A percentile compares a stretch with the other conserved stretches of the same genome.
Conservation (phyloP, 192 early-diverging fungal species). For the Backusella tuberculispora region DNA sequence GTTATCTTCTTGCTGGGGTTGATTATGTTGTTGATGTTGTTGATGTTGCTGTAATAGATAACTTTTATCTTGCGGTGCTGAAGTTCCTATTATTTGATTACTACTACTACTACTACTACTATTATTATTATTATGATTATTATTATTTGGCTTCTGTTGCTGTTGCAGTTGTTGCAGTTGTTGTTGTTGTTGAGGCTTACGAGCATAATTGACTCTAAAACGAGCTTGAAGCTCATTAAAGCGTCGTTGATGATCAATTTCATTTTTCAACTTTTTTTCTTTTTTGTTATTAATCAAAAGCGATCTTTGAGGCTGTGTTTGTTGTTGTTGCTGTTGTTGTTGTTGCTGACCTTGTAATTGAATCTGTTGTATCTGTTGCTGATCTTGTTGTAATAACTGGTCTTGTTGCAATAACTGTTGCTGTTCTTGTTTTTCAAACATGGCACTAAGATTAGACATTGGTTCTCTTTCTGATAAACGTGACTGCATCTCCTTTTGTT, state of each 20-base stretch:
- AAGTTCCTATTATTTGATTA: slow-evolving; percentile 19
- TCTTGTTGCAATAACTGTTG: neutral
- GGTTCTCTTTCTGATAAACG: slow-evolving; percentile 24
- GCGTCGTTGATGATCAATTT: slow-evolving; percentile 38
- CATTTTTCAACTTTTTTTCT: neutral
- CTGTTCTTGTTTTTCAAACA: slow-evolving; percentile 22
- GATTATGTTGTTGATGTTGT: neutral
- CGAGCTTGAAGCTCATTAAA: slow-evolving; percentile 38
- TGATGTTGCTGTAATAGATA: neutral
- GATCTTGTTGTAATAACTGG: too few relatives aligned
- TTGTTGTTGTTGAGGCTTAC: slow-evolving; percentile 27
- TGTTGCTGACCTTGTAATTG: neutral
- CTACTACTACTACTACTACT: too few relatives aligned
- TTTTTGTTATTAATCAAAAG: neutral
- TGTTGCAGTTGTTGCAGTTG: slow-evolving; percentile 11
- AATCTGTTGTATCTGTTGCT: neutral
- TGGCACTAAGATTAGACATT: slow-evolving; percentile 28
- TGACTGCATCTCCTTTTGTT: slow-evolving; percentile 32
- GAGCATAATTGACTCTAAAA: slow-evolving; percentile 40
- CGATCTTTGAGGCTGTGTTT: neutral
- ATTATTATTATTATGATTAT: too few relatives aligned
- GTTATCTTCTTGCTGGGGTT: neutral
- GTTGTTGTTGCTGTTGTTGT: neutral
- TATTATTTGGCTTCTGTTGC: neutral
- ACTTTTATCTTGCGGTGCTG: slow-evolving; percentile 17